Base-by-base conservation (phyloP, 495 filamentous ascomycete genomes). In the Apiosordaria backusii region DNA sequence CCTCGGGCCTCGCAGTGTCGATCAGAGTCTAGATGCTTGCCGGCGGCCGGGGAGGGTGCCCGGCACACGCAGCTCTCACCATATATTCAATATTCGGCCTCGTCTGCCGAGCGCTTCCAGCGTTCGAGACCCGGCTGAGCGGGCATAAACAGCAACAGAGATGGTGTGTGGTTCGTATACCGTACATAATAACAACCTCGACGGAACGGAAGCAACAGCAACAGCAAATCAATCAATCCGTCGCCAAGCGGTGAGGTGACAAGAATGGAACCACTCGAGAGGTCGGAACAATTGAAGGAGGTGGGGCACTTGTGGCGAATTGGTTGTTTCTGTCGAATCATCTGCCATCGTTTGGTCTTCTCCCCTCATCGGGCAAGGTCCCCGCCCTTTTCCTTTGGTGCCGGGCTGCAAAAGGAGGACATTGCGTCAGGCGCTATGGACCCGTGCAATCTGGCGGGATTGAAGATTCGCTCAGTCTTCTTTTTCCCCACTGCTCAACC, bases 251-350 rank as follows among this genome's bases (percentile, higher is more conserved):
- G 67, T 64, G 63, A 57, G 60, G 25, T 22, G 53, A 50, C 40
- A 22, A 40, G 23, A 55, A 53, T 65, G 57, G 60, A 61, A 63
- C 66, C 50, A 65, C 63, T 67, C 55, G 16, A n/a, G 59, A 70
- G 55, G 50, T 62, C 58, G 64, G 22, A 65, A 65, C 55, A 70
- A 35, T 60, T 61, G 58, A 40, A 60, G 55, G 64, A 23, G 55
- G 69, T 70, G 71, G 73, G 63, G 35, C 63, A 24, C 16, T 16
- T 45, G 71, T 75, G 73, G 71, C 73, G 67, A 73, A 60, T 60
- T 57, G 26, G 45, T 53, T 63, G 21, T n/a, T 18, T 35, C 61
- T 29, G 59, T 62, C 71, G 69, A 75, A 75, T 75, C 70, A 74
- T 5, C n/a, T 55, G 52, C 22, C 52, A 55, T 13, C n/a, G 19